These are phyloP conservation scores for Byssochlamys sp. DNA, from an alignment of 2,329 filamentous ascomycete species.

Conservation along the genomic window DNA sequence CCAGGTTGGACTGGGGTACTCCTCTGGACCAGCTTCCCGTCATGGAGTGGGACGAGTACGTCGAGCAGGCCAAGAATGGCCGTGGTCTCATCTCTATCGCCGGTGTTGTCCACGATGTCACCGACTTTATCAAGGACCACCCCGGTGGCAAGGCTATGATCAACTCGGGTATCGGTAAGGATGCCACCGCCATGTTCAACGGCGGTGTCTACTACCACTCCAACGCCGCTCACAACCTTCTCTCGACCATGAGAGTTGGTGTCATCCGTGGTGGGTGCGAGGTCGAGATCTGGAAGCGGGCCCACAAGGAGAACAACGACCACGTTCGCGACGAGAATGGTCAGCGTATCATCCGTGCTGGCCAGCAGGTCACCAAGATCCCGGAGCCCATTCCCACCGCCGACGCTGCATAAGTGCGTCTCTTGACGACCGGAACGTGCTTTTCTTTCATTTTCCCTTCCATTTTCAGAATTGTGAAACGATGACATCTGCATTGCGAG, in stretches of 20 bases:
- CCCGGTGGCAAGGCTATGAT: slow-evolving; percentile 86
- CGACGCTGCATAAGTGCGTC: slow-evolving; percentile 58
- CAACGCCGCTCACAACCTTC: slow-evolving; percentile 79
- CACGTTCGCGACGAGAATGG: slow-evolving; percentile 73
- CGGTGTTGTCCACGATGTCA: slow-evolving; percentile 77
- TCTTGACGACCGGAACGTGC: not conserved
- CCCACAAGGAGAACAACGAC: slow-evolving; percentile 72
- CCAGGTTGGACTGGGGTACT: slow-evolving; percentile 73
- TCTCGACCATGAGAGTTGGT: slow-evolving; percentile 79
- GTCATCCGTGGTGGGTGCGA: slow-evolving; percentile 79
- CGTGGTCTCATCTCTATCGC: slow-evolving; percentile 68
- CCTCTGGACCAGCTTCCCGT: slow-evolving; percentile 78
- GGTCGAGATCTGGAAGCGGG: slow-evolving; percentile 87
- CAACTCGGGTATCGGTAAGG: slow-evolving; percentile 70
- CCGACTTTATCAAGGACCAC: slow-evolving; percentile 76
- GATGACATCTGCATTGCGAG: not conserved
- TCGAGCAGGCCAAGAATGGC: slow-evolving; percentile 66
- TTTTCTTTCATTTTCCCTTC: slow-evolving; percentile 11
- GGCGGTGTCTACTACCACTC: slow-evolving; percentile 83
- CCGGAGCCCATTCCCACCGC: slow-evolving; percentile 70
- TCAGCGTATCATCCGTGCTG: slow-evolving; percentile 74
- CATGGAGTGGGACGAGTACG: slow-evolving; percentile 77
- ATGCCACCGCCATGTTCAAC: slow-evolving; percentile 84
- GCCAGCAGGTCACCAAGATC: slow-evolving; percentile 75
- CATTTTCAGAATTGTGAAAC: slow-evolving; percentile 11